Evolutionary conservation across 169 alveolate species (phyloP).

Genomic region (Cryptosporidium muris): DNA sequence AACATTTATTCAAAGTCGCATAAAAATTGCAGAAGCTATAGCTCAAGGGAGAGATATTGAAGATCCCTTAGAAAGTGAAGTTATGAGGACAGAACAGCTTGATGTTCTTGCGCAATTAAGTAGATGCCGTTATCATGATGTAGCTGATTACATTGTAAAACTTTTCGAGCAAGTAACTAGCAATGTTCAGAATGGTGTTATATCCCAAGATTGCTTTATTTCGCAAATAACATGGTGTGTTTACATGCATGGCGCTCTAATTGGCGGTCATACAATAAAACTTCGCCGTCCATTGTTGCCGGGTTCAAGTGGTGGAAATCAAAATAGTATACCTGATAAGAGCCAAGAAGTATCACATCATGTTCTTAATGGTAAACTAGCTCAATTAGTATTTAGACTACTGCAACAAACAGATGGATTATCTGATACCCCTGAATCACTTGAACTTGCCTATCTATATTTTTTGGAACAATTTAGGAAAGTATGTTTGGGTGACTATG

Average conservation of each 20-base stretch:
- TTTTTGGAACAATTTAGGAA: constrained; percentile 92
- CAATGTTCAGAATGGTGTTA: constrained; percentile 73
- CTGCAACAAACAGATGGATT: constrained; percentile 78
- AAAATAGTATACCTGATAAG: constrained; percentile 9
- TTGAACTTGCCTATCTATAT: constrained; percentile 87
- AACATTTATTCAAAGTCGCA: constrained; percentile 80
- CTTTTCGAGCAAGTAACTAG: constrained; percentile 71
- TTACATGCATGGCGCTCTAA: constrained; percentile 79
- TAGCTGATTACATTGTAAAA: constrained; percentile 73
- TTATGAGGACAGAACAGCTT: constrained; percentile 77
- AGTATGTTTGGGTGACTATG: constrained; percentile 89
- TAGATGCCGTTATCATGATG: constrained; percentile 76
- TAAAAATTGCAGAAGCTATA: constrained; percentile 82
- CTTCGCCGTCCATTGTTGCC: constrained; percentile 62
- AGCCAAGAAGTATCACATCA: constrained; percentile 65
- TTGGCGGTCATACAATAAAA: constrained; percentile 70
- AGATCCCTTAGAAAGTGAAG: constrained; percentile 76
- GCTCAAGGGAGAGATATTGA: constrained; percentile 76
- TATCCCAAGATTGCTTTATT: constrained; percentile 74
- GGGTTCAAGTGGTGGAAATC: constrained; percentile 66
- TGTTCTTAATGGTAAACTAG: constrained; percentile 81
- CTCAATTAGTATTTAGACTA: constrained; percentile 80
- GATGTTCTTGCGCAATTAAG: constrained; percentile 78
- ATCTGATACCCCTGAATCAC: constrained; percentile 76
- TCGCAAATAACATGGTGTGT: constrained; percentile 80